These are phyloP conservation scores for Adansonia grandidieri DNA, from an alignment of 441 rosid genomes.

Conservation along the genomic window DNA sequence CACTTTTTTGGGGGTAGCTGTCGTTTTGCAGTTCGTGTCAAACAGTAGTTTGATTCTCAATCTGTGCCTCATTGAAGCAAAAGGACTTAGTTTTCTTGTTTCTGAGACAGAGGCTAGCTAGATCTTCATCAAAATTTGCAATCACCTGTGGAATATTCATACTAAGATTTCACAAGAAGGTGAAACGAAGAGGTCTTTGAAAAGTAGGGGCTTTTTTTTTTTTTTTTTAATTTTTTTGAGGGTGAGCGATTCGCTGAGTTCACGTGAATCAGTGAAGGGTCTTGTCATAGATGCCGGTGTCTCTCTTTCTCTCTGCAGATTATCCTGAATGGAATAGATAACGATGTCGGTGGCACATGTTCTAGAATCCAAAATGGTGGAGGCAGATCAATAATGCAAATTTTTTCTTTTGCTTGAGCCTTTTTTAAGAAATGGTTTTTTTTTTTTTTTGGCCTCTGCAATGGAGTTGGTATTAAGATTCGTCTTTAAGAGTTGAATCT, in stretches of 20 bases:
- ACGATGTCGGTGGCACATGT: constrained; percentile 46
- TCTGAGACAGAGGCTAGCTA: constrained; percentile 30
- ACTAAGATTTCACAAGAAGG: constrained; percentile 9
- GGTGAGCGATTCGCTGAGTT: constrained; percentile 24
- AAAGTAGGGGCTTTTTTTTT: constrained; percentile 16
- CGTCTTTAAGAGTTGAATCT: constrained; percentile 33
- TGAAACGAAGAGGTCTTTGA: not conserved
- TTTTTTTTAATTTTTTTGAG: not conserved
- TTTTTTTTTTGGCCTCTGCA: constrained; percentile 29
- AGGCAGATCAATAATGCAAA: constrained; percentile 54
- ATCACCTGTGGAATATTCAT: constrained; percentile 21
- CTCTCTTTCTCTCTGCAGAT: constrained; percentile 39
- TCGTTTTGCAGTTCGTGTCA: constrained; percentile 26
- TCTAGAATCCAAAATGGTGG: constrained; percentile 49
- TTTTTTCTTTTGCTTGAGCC: constrained; percentile 29
- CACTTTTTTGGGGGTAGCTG: constrained; percentile 22
- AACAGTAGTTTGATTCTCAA: constrained; percentile 27
- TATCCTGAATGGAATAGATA: constrained; percentile 41
- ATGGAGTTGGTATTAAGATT: constrained; percentile 20
- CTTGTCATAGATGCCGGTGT: constrained; percentile 41
- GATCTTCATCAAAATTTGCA: constrained; percentile 30
- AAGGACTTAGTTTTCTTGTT: constrained; percentile 28
- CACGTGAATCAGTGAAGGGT: constrained; percentile 48
- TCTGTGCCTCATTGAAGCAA: constrained; percentile 18
- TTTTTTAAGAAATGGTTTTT: constrained; percentile 14